A percentile compares a stretch with the other conserved stretches of the same genome.
Conservation (phyloP, 2,329 filamentous ascomycete genomes). For the Delphinella strobiligena region DNA sequence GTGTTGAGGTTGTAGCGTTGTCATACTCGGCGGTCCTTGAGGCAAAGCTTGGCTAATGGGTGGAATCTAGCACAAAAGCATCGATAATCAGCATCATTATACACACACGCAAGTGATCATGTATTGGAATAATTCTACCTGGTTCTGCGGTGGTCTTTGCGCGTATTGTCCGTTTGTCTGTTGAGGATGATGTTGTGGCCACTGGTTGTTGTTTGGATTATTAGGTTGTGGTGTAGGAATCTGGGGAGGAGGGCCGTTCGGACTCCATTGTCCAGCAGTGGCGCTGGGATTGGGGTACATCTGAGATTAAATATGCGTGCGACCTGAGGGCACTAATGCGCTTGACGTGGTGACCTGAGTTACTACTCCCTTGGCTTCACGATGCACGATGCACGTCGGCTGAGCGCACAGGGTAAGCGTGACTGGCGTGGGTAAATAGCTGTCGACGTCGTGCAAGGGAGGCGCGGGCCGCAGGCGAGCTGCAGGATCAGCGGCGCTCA, state of each 20-base stretch:
- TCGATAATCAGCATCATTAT: slow-evolving; percentile 6
- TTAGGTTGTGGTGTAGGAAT: slow-evolving; percentile 4
- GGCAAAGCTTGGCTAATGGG: slow-evolving; percentile 21
- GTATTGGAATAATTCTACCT: too few species aligned
- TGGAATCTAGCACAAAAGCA: slow-evolving; percentile 18
- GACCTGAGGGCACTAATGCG: slow-evolving; percentile 6
- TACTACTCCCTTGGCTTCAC: too few species aligned
- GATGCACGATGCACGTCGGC: slow-evolving; percentile 6
- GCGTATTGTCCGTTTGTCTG: slow-evolving; percentile 21
- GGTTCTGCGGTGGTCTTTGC: slow-evolving; percentile 16
- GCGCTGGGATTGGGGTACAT: slow-evolving; percentile 14
- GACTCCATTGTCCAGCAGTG: slow-evolving; percentile 14
- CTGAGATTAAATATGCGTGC: slow-evolving; percentile 4
- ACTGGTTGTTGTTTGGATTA: slow-evolving; percentile 6
- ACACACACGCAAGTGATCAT: too few species aligned
- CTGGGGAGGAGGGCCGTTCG: slow-evolving; percentile 12
- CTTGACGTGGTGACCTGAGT: slow-evolving; percentile 2
- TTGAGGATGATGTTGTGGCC: slow-evolving; percentile 9
- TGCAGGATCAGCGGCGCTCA: slow-evolving; percentile 9
- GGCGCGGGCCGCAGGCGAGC: slow-evolving; percentile 10
- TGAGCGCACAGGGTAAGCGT: slow-evolving; percentile 4
- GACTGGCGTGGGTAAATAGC: slow-evolving; percentile 4
- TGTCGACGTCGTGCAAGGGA: slow-evolving; percentile 8
- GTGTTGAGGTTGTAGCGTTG: slow-evolving; percentile 31
- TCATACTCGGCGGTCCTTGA: slow-evolving; percentile 27